Evolutionary conservation across 1,139 yeast genomes (phyloP).

Genomic region (Blastobotrys illinoisensis): DNA sequence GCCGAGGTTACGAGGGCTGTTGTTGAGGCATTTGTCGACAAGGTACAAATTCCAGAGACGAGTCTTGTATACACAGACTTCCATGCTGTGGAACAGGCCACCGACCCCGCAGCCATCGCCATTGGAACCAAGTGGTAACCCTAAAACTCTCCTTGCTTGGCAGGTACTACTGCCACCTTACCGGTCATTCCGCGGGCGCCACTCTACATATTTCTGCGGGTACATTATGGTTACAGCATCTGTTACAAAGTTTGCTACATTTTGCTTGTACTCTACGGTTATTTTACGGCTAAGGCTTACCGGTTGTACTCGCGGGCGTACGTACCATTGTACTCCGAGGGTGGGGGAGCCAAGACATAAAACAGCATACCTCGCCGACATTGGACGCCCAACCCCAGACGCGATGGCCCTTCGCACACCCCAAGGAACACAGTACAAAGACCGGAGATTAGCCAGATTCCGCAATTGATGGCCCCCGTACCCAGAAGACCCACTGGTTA

Average conservation of each 20-base stretch:
- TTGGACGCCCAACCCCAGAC: not conserved
- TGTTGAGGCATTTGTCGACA: slow-evolving; percentile 14
- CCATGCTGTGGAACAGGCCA: slow-evolving; percentile 16
- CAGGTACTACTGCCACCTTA: too few species aligned
- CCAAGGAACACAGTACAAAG: too few species aligned
- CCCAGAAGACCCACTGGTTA: not conserved
- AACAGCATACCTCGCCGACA: not conserved
- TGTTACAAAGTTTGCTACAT: not conserved
- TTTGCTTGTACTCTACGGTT: not conserved
- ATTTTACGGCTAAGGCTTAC: not conserved
- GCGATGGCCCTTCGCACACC: too few species aligned
- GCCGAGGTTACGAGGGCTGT: slow-evolving; percentile 8
- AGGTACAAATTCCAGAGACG: slow-evolving; percentile 5
- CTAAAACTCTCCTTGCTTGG: too few species aligned
- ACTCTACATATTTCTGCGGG: too few species aligned
- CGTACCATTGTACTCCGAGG: not conserved
- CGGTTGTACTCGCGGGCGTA: not conserved
- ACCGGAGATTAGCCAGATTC: not conserved
- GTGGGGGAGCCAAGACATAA: not conserved
- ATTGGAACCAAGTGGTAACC: slow-evolving; percentile 24
- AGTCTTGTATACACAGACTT: slow-evolving; percentile 17
- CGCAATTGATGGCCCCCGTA: not conserved
- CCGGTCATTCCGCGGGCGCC: too few species aligned
- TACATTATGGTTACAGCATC: too few species aligned
- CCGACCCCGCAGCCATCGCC: slow-evolving; percentile 18